Evolutionary conservation across 768 basidiomycete genomes (phyloP).

Genomic region (Naganishia onofrii): DNA sequence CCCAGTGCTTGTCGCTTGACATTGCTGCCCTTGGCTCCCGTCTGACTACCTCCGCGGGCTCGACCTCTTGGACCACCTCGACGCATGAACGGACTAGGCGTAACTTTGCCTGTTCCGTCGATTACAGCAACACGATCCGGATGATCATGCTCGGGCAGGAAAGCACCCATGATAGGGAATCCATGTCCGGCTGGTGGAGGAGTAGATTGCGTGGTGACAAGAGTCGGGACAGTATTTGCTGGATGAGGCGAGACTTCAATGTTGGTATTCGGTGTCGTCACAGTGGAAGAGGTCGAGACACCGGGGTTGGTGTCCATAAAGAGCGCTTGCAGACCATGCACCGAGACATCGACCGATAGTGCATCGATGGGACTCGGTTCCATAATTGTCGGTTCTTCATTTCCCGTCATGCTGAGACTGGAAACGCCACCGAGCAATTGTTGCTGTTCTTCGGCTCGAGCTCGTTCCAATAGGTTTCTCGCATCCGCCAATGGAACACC

Average conservation of each 20-base stretch:
- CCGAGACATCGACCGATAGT: not conserved
- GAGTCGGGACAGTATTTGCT: constrained; percentile 5
- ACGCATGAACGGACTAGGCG: constrained; percentile 32
- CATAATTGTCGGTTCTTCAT: constrained; percentile 3
- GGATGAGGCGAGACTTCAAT: constrained; percentile 20
- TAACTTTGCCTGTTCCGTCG: constrained; percentile 32
- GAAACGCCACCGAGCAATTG: constrained; percentile 28
- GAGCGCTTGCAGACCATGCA: constrained; percentile 4
- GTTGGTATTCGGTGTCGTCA: constrained; percentile 14
- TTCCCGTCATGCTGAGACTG: constrained; percentile 13
- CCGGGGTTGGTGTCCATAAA: constrained; percentile 21
- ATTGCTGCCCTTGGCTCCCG: constrained; percentile 21
- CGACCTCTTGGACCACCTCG: constrained; percentile 24
- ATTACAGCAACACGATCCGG: constrained; percentile 31
- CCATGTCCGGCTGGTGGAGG: not conserved
- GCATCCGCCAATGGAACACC: constrained; percentile 33
- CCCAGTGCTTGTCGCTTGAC: constrained; percentile 25
- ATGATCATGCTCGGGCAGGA: constrained; percentile 27
- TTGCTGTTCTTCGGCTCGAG: constrained; percentile 30
- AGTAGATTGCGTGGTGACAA: not conserved
- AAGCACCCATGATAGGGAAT: constrained; percentile 31
- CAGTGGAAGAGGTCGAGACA: constrained; percentile 6
- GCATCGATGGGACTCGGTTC: constrained; percentile 11
- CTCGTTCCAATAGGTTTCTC: constrained; percentile 29
- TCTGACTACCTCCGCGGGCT: constrained; percentile 5